A percentile compares a stretch with the other conserved stretches of the same genome.
These are phyloP conservation scores for Haplosporangium gracile DNA, from an alignment of 192 early-diverging fungal species.

Conservation along the genomic window DNA sequence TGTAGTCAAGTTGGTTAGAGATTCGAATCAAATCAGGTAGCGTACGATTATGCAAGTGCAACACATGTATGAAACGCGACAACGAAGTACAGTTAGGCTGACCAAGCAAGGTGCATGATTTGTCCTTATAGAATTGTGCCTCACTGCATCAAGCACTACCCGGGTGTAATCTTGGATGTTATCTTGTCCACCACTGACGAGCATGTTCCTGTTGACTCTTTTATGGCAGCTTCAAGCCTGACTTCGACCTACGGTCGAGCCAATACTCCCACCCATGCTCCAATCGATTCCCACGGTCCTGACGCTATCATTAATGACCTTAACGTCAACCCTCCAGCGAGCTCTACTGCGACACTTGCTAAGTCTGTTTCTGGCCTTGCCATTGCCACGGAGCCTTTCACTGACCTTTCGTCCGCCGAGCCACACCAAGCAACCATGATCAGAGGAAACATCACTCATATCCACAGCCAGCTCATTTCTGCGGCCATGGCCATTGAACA, in stretches of 20 bases:
- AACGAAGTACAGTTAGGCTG: neutral
- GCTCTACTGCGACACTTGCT: neutral
- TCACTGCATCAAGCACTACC: conserved; percentile 1
- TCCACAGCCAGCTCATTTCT: no score
- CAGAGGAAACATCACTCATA: no score
- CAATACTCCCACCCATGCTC: neutral
- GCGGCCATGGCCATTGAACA: no score
- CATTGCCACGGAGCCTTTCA: neutral
- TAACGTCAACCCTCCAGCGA: neutral
- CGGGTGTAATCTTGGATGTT: neutral
- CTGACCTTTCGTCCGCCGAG: no score
- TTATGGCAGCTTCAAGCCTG: neutral
- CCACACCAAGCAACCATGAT: no score
- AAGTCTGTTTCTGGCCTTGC: neutral
- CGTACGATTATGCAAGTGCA: neutral
- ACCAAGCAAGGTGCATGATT: neutral
- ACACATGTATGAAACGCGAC: neutral
- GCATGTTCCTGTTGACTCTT: neutral
- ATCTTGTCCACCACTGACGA: neutral
- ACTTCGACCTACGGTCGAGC: neutral
- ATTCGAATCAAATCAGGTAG: neutral
- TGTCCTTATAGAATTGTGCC: neutral
- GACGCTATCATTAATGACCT: neutral
- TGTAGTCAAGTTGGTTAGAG: neutral
- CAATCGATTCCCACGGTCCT: neutral